phyloP scores from a whole-genome alignment of 257 asterid species.

The Forsythia viridissima region DNA sequence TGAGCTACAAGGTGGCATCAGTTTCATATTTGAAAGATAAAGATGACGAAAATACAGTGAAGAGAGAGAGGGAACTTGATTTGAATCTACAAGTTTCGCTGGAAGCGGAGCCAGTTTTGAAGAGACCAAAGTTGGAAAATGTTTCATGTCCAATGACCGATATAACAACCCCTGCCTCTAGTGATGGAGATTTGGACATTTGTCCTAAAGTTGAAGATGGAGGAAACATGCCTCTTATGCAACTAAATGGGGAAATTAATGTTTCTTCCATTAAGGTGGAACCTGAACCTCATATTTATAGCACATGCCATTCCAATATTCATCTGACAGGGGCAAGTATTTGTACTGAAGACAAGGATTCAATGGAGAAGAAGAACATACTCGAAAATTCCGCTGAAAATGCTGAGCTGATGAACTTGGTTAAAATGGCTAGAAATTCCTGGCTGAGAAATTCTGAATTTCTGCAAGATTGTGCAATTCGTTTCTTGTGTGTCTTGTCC shows the following conservation, averaged over 20 bases:
- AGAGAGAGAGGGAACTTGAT: constrained; percentile 72
- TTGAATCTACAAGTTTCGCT: constrained; percentile 60
- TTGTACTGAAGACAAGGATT: constrained; percentile 43
- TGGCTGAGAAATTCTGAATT: constrained; percentile 90
- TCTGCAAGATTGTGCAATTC: constrained; percentile 98
- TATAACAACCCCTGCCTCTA: constrained; percentile 19
- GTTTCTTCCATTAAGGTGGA: constrained; percentile 50
- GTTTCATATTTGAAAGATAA: constrained; percentile 37
- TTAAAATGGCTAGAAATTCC: constrained; percentile 83
- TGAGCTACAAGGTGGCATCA: constrained; percentile 36
- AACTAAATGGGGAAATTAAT: constrained; percentile 55
- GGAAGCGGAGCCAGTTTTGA: constrained; percentile 68
- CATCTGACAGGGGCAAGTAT: constrained; percentile 36
- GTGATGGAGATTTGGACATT: constrained; percentile 41
- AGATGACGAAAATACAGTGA: constrained; percentile 38
- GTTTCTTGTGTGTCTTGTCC: constrained; percentile 90
- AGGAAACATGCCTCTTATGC: constrained; percentile 30
- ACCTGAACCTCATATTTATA: constrained; percentile 46
- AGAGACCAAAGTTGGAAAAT: constrained; percentile 79
- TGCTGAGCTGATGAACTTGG: constrained; percentile 71
- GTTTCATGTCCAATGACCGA: constrained; percentile 35
- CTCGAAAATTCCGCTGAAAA: constrained; percentile 56
- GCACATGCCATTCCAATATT: constrained; percentile 30
- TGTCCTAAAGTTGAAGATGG: constrained; percentile 50
- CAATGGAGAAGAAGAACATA: constrained; percentile 48